These are phyloP conservation scores for Amanita bisporigera DNA, from an alignment of 1,284 basidiomycete species.

Conservation along the genomic window DNA sequence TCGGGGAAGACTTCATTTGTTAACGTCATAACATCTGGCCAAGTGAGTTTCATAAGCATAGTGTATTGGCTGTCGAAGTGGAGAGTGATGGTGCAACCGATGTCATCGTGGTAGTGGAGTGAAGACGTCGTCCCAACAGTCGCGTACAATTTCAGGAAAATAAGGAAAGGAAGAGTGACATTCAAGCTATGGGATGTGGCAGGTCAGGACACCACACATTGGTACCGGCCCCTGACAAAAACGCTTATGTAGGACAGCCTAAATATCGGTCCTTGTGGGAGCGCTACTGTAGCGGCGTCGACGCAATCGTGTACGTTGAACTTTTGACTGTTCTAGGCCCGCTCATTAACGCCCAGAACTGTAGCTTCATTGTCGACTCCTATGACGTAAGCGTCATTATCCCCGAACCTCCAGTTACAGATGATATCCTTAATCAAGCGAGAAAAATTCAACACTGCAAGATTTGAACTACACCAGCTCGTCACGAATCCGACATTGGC, in stretches of 20 bases:
- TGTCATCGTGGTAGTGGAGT: slow-evolving; percentile 64
- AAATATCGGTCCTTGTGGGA: slow-evolving; percentile 96
- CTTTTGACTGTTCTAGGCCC: not conserved
- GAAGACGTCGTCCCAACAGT: slow-evolving; percentile 96
- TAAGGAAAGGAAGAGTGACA: slow-evolving; percentile 88
- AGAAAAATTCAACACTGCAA: slow-evolving; percentile 85
- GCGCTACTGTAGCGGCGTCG: slow-evolving; percentile 93
- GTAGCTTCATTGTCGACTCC: slow-evolving; percentile 91
- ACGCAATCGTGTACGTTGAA: slow-evolving; percentile 85
- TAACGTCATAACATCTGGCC: slow-evolving; percentile 87
- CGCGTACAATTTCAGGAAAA: slow-evolving; percentile 86
- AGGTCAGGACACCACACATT: slow-evolving; percentile 47
- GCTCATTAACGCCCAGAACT: not conserved
- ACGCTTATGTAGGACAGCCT: slow-evolving; percentile 70
- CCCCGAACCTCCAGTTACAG: not conserved
- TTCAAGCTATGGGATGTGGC: slow-evolving; percentile 97
- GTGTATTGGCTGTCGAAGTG: slow-evolving; percentile 2
- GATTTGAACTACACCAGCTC: slow-evolving; percentile 90
- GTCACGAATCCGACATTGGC: slow-evolving; percentile 74
- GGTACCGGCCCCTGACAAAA: not conserved
- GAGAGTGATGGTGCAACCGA: slow-evolving; percentile 7
- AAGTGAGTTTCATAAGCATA: slow-evolving; percentile 52
- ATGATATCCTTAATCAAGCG: slow-evolving; percentile 49
- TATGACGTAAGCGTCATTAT: slow-evolving; percentile 67
- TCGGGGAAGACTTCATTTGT: slow-evolving; percentile 96